These are phyloP conservation scores for Anacardium occidentale DNA, from an alignment of 345 rosid species.

Conservation along the genomic window DNA sequence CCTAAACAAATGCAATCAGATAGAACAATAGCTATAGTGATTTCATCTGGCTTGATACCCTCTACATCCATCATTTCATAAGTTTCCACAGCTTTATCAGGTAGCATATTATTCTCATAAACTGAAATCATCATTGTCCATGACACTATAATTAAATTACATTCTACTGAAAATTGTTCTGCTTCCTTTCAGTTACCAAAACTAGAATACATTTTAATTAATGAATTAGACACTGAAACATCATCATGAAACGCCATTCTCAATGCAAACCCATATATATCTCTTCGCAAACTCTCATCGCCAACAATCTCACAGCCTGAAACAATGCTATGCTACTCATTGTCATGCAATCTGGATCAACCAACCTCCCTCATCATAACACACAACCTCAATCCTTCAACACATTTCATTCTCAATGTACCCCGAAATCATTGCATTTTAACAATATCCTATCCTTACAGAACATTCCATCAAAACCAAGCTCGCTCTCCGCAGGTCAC, in stretches of 20 bases:
- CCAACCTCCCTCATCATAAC: conserved; percentile 58
- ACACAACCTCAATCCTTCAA: conserved; percentile 65
- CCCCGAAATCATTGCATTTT: conserved; percentile 93
- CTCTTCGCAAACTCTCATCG: conserved; percentile 58
- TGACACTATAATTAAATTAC: conserved; percentile 58
- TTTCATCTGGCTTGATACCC: conserved; percentile 56
- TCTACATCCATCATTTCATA: conserved; percentile 61
- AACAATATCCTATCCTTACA: conserved; percentile 78
- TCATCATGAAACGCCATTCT: conserved; percentile 48
- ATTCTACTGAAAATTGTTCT: conserved; percentile 55
- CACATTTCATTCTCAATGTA: conserved; percentile 69
- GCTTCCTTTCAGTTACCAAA: conserved; percentile 51
- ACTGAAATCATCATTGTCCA: conserved; percentile 88
- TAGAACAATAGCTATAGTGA: conserved; percentile 61
- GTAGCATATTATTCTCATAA: conserved; percentile 54
- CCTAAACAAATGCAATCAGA: conserved; percentile 69
- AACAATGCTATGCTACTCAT: conserved; percentile 78
- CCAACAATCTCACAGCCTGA: conserved; percentile 64
- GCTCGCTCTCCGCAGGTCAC: conserved; percentile 49
- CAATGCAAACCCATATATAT: conserved; percentile 58
- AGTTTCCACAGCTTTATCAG: conserved; percentile 52
- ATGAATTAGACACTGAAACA: conserved; percentile 62
- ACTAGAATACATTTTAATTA: conserved; percentile 67
- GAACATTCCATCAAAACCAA: conserved; percentile 63
- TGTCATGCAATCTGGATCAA: conserved; percentile 84